Conservation (phyloP, 495 filamentous ascomycete species). For the Darksidea phi region DNA sequence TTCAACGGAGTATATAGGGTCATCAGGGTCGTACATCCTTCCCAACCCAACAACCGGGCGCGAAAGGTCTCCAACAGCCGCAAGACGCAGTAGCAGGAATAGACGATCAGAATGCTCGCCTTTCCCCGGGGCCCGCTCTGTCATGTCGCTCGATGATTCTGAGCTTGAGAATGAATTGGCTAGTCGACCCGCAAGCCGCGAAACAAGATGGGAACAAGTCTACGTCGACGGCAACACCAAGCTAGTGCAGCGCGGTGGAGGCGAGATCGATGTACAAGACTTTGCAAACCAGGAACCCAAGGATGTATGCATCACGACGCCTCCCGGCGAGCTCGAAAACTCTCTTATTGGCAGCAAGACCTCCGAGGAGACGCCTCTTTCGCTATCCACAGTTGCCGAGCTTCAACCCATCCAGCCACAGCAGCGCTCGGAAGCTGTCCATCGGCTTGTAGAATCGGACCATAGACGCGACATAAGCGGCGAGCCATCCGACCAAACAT, state of each 20-base stretch:
- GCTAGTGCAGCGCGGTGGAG: constrained; percentile 19
- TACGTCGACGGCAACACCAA: constrained; percentile 34
- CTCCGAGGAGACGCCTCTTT: constrained; percentile 24
- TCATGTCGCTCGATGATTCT: constrained; percentile 33
- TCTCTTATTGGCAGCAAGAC: constrained; percentile 15
- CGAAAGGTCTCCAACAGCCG: constrained; percentile 32
- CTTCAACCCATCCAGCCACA: constrained; percentile 1
- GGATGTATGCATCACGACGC: constrained; percentile 30
- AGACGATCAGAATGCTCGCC: constrained; percentile 24
- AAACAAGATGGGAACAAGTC: constrained; percentile 34
- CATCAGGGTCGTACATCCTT: constrained; percentile 40
- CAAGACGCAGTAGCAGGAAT: constrained; percentile 20
- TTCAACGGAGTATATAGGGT: constrained; percentile 40
- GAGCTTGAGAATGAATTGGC: constrained; percentile 32
- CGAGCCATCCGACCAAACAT: constrained; percentile 25
- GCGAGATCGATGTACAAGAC: constrained; percentile 21
- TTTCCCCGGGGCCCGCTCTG: constrained; percentile 18
- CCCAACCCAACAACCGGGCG: constrained; percentile 32
- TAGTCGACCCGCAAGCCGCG: constrained; percentile 29
- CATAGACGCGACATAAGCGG: constrained; percentile 3
- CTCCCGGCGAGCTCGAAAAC: constrained; percentile 24
- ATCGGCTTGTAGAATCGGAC: neutral
- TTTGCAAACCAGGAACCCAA: constrained; percentile 18
- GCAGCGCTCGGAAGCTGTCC: neutral
- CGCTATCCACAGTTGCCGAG: constrained; percentile 21